Evolutionary conservation across 352 stramenopile species (phyloP).

Genomic region (Pythium phragmitis): DNA sequence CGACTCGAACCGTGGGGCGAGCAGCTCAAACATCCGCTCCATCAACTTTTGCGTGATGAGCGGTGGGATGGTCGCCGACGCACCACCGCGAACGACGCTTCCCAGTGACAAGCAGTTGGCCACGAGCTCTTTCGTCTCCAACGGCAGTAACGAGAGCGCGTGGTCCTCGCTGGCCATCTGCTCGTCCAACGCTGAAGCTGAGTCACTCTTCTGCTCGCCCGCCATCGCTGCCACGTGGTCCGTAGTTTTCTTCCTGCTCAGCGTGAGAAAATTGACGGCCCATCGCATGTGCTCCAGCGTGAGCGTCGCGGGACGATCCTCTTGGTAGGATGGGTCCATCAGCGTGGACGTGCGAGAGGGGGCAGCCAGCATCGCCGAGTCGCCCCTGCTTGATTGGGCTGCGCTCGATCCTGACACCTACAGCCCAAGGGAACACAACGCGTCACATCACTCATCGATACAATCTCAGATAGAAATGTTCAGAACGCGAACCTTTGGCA

Average conservation of each 20-base stretch:
- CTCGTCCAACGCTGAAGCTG: not conserved
- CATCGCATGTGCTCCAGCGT: constrained; percentile 60
- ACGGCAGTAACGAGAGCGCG: constrained; percentile 16
- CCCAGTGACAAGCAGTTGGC: constrained; percentile 56
- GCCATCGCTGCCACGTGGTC: constrained; percentile 32
- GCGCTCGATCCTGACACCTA: not conserved
- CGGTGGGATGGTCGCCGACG: constrained; percentile 33
- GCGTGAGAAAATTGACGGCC: constrained; percentile 56
- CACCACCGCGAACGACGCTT: constrained; percentile 40
- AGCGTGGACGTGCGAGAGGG: not conserved
- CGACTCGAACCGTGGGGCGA: constrained; percentile 45
- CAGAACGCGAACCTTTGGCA: constrained; percentile 15
- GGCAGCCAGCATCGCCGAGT: not conserved
- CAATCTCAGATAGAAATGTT: not conserved
- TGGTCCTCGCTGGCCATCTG: not conserved
- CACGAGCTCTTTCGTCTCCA: constrained; percentile 52
- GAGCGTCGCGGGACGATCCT: constrained; percentile 21
- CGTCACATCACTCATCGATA: not conserved
- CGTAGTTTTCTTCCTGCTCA: constrained; percentile 41
- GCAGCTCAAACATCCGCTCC: constrained; percentile 57
- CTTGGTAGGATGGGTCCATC: not conserved
- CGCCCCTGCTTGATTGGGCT: not conserved
- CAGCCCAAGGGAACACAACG: not conserved
- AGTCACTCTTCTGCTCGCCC: not conserved
- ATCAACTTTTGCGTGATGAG: constrained; percentile 62